phyloP scores from a whole-genome alignment of 2,329 filamentous ascomycete genomes.

The Pseudogymnoascus destructans region DNA sequence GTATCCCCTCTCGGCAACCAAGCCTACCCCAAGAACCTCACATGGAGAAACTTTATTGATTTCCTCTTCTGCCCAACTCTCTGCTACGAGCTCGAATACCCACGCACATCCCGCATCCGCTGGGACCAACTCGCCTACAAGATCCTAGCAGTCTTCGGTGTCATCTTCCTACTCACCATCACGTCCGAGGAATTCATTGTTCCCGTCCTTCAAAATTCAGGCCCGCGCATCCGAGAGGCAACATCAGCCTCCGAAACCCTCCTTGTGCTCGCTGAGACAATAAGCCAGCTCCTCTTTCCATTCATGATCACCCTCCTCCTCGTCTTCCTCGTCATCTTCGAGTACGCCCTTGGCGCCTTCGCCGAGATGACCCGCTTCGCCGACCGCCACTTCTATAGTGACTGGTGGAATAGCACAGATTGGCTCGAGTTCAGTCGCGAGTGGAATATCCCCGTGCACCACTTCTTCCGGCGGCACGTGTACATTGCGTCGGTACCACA shows the following conservation, averaged over 20 bases:
- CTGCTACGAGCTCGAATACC: constrained; percentile 96
- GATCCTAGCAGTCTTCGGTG: constrained; percentile 80
- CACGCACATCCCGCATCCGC: constrained; percentile 59
- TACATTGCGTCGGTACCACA: constrained; percentile 70
- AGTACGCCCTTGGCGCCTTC: constrained; percentile 88
- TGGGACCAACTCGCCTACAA: constrained; percentile 78
- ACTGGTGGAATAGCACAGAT: constrained; percentile 68
- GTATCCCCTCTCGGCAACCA: constrained; percentile 81
- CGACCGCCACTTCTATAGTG: constrained; percentile 82
- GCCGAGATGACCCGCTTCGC: constrained; percentile 89
- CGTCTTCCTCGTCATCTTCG: constrained; percentile 96
- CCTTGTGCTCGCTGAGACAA: constrained; percentile 76
- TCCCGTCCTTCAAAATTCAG: constrained; percentile 68
- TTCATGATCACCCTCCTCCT: constrained; percentile 95
- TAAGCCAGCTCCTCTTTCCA: constrained; percentile 83
- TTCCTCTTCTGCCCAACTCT: constrained; percentile 87
- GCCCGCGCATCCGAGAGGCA: constrained; percentile 35
- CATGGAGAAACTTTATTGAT: constrained; percentile 68
- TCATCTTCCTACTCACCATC: constrained; percentile 86
- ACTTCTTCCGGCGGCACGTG: constrained; percentile 88
- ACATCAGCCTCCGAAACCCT: constrained; percentile 45
- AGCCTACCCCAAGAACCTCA: constrained; percentile 83
- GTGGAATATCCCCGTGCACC: constrained; percentile 97
- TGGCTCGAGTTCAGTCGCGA: constrained; percentile 94
- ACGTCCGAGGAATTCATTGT: constrained; percentile 92